A percentile compares a stretch with the other conserved stretches of the same genome.
Evolutionary conservation across 2,329 filamentous ascomycete genomes (phyloP).

Genomic region (Calonectria ilicicola): DNA sequence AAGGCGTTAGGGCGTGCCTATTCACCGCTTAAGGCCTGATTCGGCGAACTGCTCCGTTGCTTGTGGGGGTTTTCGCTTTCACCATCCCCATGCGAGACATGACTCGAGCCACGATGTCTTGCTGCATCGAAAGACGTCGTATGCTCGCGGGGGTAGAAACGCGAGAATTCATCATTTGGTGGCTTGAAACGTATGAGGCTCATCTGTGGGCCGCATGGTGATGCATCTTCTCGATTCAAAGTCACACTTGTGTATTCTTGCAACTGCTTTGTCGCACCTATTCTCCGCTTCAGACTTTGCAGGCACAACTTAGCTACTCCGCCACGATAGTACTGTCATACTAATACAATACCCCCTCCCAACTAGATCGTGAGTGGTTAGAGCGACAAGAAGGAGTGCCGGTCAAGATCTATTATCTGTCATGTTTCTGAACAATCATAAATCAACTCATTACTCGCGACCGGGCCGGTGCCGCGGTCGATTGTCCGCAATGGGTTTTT

Average conservation of each 20-base stretch:
- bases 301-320: neutral
- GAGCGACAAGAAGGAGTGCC: too few species aligned
- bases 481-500: neutral
- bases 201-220: neutral
- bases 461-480: constrained; percentile 1
- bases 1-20: neutral
- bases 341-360: too few species aligned
- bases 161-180: neutral
- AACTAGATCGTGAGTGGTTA: too few species aligned
- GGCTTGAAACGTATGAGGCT: neutral
- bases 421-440: too few species aligned
- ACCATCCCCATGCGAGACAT: neutral
- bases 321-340: too few species aligned
- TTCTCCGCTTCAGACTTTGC: too few species aligned
- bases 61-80: neutral
- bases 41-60: neutral
- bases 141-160: neutral
- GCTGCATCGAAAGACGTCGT: neutral
- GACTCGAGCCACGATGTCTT: neutral
- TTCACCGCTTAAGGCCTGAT: neutral
- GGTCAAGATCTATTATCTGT: too few species aligned
- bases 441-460: neutral
- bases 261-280: too few species aligned
- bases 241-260: too few species aligned
- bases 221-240: too few species aligned